These are phyloP conservation scores for Epichloe baconii DNA, from an alignment of 2,329 filamentous ascomycete species.

Conservation along the genomic window DNA sequence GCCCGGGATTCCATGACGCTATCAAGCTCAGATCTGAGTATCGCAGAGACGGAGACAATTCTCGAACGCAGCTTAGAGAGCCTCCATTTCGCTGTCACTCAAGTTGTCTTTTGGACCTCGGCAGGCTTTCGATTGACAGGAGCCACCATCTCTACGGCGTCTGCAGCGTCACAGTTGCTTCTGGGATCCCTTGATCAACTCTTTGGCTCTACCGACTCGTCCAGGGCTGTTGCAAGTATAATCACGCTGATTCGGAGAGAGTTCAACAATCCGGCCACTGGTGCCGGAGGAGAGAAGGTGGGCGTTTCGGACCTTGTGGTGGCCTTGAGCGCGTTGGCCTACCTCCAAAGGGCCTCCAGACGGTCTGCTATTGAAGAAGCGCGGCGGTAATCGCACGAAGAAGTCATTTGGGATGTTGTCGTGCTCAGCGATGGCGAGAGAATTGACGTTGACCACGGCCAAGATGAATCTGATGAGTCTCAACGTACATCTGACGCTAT, in stretches of 20 bases:
- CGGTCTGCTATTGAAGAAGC: slow-evolving; percentile 37
- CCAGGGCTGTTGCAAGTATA: slow-evolving; percentile 53
- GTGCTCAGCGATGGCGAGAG: slow-evolving; percentile 45
- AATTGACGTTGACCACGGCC: slow-evolving; percentile 31
- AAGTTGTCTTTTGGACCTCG: slow-evolving; percentile 47
- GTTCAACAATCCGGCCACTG: slow-evolving; percentile 50
- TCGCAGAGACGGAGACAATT: slow-evolving; percentile 40
- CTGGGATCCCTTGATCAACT: slow-evolving; percentile 49
- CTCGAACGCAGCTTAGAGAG: slow-evolving; percentile 43
- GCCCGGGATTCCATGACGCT: slow-evolving; percentile 35
- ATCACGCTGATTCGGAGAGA: slow-evolving; percentile 50
- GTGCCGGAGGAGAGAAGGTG: slow-evolving; percentile 44
- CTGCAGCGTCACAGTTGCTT: slow-evolving; percentile 43
- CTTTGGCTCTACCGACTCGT: slow-evolving; percentile 57
- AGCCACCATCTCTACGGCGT: slow-evolving; percentile 39
- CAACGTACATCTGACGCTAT: not conserved
- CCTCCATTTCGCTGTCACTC: slow-evolving; percentile 43
- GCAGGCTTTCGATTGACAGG: slow-evolving; percentile 46
- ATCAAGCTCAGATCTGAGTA: slow-evolving; percentile 33
- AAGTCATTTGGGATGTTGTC: slow-evolving; percentile 54
- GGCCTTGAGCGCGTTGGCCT: slow-evolving; percentile 47
- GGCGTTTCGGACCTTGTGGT: slow-evolving; percentile 48
- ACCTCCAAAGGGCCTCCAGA: slow-evolving; percentile 45
- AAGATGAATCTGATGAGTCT: slow-evolving; percentile 18
- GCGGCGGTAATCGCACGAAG: slow-evolving; percentile 34